A percentile compares a stretch with the other conserved stretches of the same genome.
Evolutionary conservation across 2,329 filamentous ascomycete species (phyloP).

Genomic region (Salinomyces thailandicus): DNA sequence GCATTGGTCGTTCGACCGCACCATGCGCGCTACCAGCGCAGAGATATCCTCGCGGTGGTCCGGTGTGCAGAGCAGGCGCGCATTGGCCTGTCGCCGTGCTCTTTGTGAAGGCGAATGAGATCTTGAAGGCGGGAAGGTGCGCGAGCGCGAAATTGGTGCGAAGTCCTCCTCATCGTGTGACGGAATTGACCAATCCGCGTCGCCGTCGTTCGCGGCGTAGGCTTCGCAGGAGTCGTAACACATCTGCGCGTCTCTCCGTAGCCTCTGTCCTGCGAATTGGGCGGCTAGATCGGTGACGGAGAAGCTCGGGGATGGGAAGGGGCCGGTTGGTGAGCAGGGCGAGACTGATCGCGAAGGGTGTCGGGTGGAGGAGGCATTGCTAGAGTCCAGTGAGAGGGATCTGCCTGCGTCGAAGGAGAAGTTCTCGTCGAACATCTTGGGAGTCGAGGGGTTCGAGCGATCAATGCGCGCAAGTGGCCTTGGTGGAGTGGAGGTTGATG

Average conservation of each 20-base stretch:
- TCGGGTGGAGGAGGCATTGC: slow-evolving; percentile 12
- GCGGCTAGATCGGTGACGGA: slow-evolving; percentile 25
- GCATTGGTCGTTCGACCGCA: slow-evolving; percentile 34
- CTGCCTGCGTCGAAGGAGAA: slow-evolving; percentile 20
- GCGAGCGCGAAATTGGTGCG: slow-evolving; percentile 5
- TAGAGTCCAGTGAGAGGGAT: slow-evolving; percentile 20
- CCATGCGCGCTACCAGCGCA: slow-evolving; percentile 33
- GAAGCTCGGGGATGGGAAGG: slow-evolving; percentile 17
- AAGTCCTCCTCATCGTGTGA: slow-evolving; percentile 8
- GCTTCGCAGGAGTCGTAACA: slow-evolving; percentile 25
- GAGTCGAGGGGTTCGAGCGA: no score
- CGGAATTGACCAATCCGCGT: slow-evolving; percentile 21
- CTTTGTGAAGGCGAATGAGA: slow-evolving; percentile 28
- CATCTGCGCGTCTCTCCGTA: slow-evolving; percentile 21
- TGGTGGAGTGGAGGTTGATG: neutral
- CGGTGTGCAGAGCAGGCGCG: slow-evolving; percentile 30
- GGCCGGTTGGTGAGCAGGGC: slow-evolving; percentile 18
- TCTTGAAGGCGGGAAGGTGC: slow-evolving; percentile 4
- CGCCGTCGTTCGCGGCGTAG: slow-evolving; percentile 23
- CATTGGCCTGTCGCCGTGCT: slow-evolving; percentile 31
- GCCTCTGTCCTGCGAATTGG: slow-evolving; percentile 17
- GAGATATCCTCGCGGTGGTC: slow-evolving; percentile 33
- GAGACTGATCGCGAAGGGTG: slow-evolving; percentile 23
- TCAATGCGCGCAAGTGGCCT: slow-evolving; percentile 1
- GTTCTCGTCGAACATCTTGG: slow-evolving; percentile 22